These are phyloP conservation scores for Amanita muscaria DNA, from an alignment of 768 basidiomycete genomes.

Conservation along the genomic window DNA sequence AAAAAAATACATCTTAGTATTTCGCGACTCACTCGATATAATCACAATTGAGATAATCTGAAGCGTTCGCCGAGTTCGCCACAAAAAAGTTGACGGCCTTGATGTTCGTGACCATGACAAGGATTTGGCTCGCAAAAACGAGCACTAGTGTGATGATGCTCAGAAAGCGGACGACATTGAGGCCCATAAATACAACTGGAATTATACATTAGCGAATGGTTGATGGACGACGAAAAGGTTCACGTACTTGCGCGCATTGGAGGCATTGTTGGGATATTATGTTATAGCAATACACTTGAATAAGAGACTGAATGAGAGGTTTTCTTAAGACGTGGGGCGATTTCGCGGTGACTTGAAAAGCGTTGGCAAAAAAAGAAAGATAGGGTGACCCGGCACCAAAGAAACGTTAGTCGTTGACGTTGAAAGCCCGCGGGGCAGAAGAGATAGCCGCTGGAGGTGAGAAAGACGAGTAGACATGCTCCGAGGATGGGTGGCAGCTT, in stretches of 20 bases:
- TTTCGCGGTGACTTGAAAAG: constrained; percentile 1
- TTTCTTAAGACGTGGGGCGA: background rate
- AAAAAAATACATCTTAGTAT: background rate
- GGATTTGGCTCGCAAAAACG: constrained; percentile 68
- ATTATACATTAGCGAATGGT: background rate
- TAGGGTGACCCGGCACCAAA: constrained; percentile 7
- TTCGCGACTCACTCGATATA: constrained; percentile 60
- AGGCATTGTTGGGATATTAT: constrained; percentile 3
- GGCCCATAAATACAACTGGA: constrained; percentile 52
- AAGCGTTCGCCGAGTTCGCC: constrained; percentile 26
- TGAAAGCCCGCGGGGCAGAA: background rate
- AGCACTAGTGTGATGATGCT: constrained; percentile 75
- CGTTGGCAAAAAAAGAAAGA: background rate
- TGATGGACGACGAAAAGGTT: background rate
- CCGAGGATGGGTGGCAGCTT: background rate
- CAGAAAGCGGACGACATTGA: constrained; percentile 68
- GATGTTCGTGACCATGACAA: constrained; percentile 68
- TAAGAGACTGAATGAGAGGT: background rate
- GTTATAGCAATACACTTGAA: background rate
- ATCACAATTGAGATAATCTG: constrained; percentile 50
- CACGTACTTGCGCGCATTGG: constrained; percentile 5
- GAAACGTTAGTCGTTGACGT: constrained; percentile 1
- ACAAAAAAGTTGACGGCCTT: constrained; percentile 64
- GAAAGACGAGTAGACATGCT: background rate
- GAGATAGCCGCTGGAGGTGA: background rate